Base-by-base conservation (phyloP, 768 basidiomycete species). In the Leucocoprinus birnbaumii region DNA sequence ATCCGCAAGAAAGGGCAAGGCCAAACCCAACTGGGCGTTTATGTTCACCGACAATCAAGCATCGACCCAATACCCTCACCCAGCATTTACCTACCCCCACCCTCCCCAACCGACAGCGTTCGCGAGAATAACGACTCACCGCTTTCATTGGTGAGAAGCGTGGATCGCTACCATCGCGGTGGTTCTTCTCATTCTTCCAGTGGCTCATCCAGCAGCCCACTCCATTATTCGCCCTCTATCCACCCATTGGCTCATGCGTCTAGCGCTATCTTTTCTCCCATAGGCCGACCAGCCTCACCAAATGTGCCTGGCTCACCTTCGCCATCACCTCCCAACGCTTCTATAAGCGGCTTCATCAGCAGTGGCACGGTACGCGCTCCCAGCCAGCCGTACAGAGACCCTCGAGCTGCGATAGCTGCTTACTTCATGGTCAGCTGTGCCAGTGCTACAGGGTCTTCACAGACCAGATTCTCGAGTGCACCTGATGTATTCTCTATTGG, bases 381-480 rank as follows among this genome's bases (percentile, higher is more conserved):
- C 8, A 65, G 67, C 11, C 85, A 89, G 51, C 86, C 86, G 13
- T 93, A 87, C 67, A 80, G 89, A 55, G 91, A 94, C 65, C 83
- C 87, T 22, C 82, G 91, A 19, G 66, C 83, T 34, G 71, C 79
- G 2, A 77, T 94, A 43, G 78, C 85, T 31, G 91, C 90, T 0
- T 93, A 91, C 68, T 97, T 97, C 65, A 80, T 82, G 22, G 85
- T 96, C 53, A 84, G 83, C 55, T 95, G 94, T 63, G 80, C 89
- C 0, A 91, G 85, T 55, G 83, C 86, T 16, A 86, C 87, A 5
- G 93, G 94, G 2, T 83, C 90, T 6, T 86, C 86, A 26, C 77
- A 93, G 64, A 94, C 91, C 50, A 78, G 85, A 37, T 96, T 96
- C 66, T 82, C 86, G 46, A 94, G 91, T 59, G 81, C 86, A 2